Conservation (phyloP, 2,329 filamentous ascomycete genomes). For the Fulvia fulva region DNA sequence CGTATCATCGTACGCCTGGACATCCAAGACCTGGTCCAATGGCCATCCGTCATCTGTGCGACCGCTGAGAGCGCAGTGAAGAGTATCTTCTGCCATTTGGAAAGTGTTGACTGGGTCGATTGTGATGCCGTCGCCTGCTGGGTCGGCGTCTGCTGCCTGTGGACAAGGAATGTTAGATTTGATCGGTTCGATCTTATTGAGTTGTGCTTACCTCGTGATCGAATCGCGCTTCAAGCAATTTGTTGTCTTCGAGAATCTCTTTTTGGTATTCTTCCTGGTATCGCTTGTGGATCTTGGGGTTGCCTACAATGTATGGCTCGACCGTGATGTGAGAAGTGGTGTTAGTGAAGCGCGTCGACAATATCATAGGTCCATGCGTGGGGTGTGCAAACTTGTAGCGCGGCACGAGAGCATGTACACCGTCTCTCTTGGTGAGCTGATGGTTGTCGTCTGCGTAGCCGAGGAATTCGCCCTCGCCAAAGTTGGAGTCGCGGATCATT, state of each 20-base stretch:
- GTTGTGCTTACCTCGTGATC: not conserved
- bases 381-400: not conserved
- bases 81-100: not conserved
- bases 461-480: not conserved
- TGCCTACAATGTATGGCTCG: not conserved
- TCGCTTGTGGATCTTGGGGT: not conserved
- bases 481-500: not conserved
- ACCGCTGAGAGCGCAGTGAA: not conserved
- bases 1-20: not conserved
- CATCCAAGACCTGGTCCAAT: not conserved
- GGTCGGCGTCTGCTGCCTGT: no score
- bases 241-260: not conserved
- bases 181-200: no score
- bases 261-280: not conserved
- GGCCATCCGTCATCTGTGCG: not conserved
- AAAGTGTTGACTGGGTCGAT: no score
- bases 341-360: not conserved
- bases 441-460: not conserved
- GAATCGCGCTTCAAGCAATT: not conserved
- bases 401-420: not conserved
- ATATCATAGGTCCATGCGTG: not conserved
- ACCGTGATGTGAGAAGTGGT: not conserved
- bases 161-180: no score
- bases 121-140: no score
- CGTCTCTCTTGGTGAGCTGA: not conserved